Evolutionary conservation across 176 grass and related monocot genomes (phyloP), one percentile per base, ranked within the genome.

Genomic region (Oryza meyeriana): DNA sequence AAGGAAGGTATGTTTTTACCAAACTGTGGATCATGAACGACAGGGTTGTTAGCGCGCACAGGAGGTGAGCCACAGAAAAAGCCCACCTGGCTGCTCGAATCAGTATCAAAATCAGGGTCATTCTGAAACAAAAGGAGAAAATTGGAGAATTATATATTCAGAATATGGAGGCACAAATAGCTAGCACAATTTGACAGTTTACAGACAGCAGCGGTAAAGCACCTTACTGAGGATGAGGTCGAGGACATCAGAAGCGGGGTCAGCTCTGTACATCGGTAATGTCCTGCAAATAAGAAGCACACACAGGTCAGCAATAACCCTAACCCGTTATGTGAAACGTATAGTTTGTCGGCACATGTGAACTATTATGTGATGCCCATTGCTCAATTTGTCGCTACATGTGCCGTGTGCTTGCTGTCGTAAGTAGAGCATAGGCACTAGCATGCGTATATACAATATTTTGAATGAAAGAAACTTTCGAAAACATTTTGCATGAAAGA

Each of bases 1-100:
- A 89, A 85, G 39, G 84, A 81, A 5, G 88, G 90, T 72, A 79
- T 85, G 71, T 87, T 84, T 73, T 92, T 79, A 70, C 71, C 70
- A 71, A 97, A 97, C 78, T 89, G 84, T 33, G 88, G 88, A 85
- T 97, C 95, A 70, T 87, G 82, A 68, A 94, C 79, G 72, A 97
- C 67, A 0, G 95, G 95, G 63, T 97, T 97, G 89, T 90, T 91
- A 85, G 88, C 89, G 72, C 92, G 95, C 10, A 91, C 88, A 64
- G 95, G 95, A 62, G 95, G 95, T 33, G 95, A 93, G 65, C 95
- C 95, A 14, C 88, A 86, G 85, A 97, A 94, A 89, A 89, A 93
- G 71, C 69, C 83, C 22, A 26, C 83, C 86, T 89, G 84, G 75
- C 71, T 72, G 87, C 76, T 82, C 0, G 65, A 55, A 79, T 94